Percentiles rank a stretch among this genome's conserved stretches.
Conservation (phyloP, 176 grass and related monocot species). For the Elaeis guineensis region DNA sequence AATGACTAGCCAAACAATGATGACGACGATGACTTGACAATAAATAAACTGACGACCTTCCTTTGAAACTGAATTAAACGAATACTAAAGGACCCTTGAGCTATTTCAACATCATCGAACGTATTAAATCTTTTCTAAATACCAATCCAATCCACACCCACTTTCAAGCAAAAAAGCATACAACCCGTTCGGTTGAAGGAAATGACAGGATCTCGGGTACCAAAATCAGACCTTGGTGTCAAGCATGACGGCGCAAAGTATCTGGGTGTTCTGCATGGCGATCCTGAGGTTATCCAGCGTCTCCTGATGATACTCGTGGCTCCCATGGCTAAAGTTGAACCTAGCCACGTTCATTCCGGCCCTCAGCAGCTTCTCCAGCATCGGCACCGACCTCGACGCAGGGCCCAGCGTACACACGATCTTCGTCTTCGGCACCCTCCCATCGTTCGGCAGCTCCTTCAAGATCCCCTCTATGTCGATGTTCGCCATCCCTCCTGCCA, state of each 20-base stretch:
- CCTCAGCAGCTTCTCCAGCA: conserved; percentile 10
- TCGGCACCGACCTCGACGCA: conserved; percentile 1
- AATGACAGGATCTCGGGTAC: no score
- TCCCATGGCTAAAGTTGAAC: conserved; percentile 7
- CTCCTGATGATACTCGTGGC: conserved; percentile 10
- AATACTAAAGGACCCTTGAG: no score
- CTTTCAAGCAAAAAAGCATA: no score
- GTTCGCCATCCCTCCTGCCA: conserved; percentile 4
- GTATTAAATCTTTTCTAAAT: no score
- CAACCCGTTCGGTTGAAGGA: no score
- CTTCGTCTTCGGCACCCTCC: conserved; percentile 7
- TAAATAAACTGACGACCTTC: no score
- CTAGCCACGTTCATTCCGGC: conserved; percentile 6
- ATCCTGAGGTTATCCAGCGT: conserved; percentile 1
- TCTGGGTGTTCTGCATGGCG: conserved; percentile 6
- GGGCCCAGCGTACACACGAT: conserved; percentile 9
- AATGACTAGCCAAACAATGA: no score
- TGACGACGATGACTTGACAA: no score
- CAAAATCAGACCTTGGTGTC: conserved; percentile 5
- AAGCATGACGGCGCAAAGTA: conserved; percentile 6
- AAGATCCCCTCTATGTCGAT: conserved; percentile 1
- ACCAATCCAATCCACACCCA: no score
- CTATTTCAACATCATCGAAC: no score
- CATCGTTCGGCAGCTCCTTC: conserved; percentile 2
- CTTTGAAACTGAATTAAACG: no score